These are phyloP conservation scores for Penicillium paradoxum DNA, from an alignment of 495 filamentous ascomycete species.

Conservation along the genomic window DNA sequence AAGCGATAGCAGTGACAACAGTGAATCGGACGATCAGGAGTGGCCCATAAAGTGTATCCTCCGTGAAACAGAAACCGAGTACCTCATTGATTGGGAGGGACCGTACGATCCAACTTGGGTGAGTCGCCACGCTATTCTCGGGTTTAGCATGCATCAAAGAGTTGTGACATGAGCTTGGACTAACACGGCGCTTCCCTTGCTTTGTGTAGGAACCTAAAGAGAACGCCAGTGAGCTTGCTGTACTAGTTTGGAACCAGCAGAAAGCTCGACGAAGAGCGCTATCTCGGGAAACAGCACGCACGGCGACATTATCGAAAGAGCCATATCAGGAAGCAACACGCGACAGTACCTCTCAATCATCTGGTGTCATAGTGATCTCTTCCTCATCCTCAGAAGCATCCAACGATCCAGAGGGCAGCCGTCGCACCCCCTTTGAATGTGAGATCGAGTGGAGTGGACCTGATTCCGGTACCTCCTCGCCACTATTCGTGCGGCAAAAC, in stretches of 20 bases:
- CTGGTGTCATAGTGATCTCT: background rate
- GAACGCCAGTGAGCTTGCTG: slow-evolving; percentile 32
- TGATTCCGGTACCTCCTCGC: slow-evolving; percentile 1
- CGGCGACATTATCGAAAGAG: background rate
- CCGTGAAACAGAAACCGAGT: slow-evolving; percentile 34
- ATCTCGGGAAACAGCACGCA: background rate
- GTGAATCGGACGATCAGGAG: slow-evolving; percentile 21
- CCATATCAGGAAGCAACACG: background rate
- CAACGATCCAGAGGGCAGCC: background rate
- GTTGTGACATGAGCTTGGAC: background rate
- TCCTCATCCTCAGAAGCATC: background rate
- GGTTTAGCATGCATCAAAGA: background rate
- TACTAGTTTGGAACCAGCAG: slow-evolving; percentile 30
- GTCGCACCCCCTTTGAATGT: background rate
- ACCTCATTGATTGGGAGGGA: slow-evolving; percentile 42
- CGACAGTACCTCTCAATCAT: background rate
- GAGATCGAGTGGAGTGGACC: background rate
- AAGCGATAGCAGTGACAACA: background rate
- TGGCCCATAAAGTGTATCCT: slow-evolving; percentile 37
- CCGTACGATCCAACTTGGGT: slow-evolving; percentile 39
- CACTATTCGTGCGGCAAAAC: slow-evolving; percentile 18
- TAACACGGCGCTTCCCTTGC: background rate
- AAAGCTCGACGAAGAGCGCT: slow-evolving; percentile 9
- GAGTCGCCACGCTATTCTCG: slow-evolving; percentile 8
- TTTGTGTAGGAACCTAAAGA: slow-evolving; percentile 37